These are phyloP conservation scores for Heterobasidion annosum DNA, from an alignment of 1,284 basidiomycete species.

Conservation along the genomic window DNA sequence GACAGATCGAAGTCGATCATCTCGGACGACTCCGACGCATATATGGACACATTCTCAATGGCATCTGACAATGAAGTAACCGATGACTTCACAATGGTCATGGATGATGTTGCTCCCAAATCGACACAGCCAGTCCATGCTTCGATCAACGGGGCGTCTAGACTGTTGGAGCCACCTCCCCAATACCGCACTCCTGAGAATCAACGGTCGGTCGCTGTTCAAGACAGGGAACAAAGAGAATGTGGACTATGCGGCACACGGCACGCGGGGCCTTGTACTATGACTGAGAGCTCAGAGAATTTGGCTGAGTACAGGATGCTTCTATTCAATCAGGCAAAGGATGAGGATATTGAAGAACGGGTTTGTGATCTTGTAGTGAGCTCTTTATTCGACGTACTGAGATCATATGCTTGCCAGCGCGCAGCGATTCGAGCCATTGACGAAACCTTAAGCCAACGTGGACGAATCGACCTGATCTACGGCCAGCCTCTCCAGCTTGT, in stretches of 20 bases:
- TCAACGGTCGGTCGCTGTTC: neutral
- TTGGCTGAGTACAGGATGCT: constrained; percentile 60
- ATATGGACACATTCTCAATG: constrained; percentile 22
- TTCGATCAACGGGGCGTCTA: too few relatives aligned
- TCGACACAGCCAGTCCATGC: neutral
- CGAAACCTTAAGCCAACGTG: constrained; percentile 42
- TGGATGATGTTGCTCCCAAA: neutral
- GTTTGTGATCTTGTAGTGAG: constrained; percentile 26
- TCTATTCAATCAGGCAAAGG: constrained; percentile 46
- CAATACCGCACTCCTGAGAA: neutral
- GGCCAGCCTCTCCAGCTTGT: constrained; percentile 56
- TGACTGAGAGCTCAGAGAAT: constrained; percentile 56
- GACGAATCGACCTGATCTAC: constrained; percentile 41
- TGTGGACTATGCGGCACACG: constrained; percentile 57
- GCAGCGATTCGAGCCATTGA: constrained; percentile 62
- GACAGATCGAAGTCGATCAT: constrained; percentile 12
- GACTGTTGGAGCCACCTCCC: neutral
- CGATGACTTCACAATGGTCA: neutral
- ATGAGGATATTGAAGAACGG: constrained; percentile 56
- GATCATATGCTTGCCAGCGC: constrained; percentile 27
- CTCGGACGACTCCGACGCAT: constrained; percentile 28
- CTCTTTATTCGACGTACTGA: constrained; percentile 2
- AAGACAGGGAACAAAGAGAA: neutral
- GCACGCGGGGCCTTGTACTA: constrained; percentile 48
- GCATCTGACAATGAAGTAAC: constrained; percentile 9